Percentiles rank a stretch among this genome's conserved stretches.
phyloP scores from a whole-genome alignment of 83 land plant genomes.

The Larix sibirica region DNA sequence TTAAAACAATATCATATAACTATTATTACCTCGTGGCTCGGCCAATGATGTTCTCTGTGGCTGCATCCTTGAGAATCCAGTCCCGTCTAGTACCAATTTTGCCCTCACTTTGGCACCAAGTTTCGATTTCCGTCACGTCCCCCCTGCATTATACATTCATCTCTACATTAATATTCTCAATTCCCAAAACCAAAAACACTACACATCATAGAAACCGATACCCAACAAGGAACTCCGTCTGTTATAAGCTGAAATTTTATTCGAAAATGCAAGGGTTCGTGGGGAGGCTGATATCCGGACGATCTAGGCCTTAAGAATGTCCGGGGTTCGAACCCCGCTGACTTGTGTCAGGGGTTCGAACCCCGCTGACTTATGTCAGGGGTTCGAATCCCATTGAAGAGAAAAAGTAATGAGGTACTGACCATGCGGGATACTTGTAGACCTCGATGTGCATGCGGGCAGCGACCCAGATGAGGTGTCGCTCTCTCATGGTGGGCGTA shows the following conservation, averaged over 20 bases:
- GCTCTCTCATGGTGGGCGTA: conserved; percentile 79
- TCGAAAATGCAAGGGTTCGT: no score
- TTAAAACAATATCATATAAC: no score
- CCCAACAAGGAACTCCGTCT: no score
- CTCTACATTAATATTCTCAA: neutral
- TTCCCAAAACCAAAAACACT: neutral
- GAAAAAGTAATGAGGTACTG: neutral
- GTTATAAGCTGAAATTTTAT: no score
- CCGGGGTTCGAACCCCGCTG: no score
- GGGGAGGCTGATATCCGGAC: no score
- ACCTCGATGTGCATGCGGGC: conserved; percentile 96
- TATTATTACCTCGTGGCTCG: conserved; percentile 83
- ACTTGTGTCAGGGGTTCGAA: neutral
- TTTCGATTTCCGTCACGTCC: conserved; percentile 86
- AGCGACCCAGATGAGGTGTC: conserved; percentile 91
- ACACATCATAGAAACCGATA: no score
- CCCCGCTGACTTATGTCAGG: neutral
- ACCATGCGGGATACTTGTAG: conserved; percentile 92
- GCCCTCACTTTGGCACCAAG: conserved; percentile 94
- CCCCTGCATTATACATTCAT: conserved; percentile 52
- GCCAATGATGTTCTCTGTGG: conserved; percentile 70
- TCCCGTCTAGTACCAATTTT: conserved; percentile 87
- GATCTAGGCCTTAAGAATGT: no score
- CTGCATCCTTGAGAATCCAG: conserved; percentile 77
- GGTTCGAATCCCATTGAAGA: neutral